Evolutionary conservation across 495 filamentous ascomycete species (phyloP).

Genomic region (Hypomontagnella submonticulosa): DNA sequence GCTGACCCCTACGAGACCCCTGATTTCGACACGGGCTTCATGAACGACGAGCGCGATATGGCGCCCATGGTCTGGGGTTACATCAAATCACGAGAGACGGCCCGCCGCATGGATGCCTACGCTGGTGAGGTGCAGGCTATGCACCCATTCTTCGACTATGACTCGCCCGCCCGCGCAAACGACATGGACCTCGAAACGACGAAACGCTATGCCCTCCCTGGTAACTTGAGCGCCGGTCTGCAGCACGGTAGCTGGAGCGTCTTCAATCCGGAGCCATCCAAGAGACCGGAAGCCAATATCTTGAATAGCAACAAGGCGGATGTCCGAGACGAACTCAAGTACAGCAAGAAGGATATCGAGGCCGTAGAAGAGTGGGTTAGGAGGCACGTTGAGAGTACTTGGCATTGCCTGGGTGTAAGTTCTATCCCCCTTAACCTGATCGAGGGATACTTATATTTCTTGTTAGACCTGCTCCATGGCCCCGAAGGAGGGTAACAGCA

Average conservation of each 20-base stretch:
- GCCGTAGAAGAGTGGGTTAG: slow-evolving; percentile 82
- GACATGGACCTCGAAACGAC: slow-evolving; percentile 81
- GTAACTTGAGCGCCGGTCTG: slow-evolving; percentile 78
- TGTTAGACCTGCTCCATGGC: slow-evolving; percentile 83
- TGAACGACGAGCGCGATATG: slow-evolving; percentile 88
- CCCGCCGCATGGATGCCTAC: slow-evolving; percentile 79
- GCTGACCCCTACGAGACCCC: slow-evolving; percentile 77
- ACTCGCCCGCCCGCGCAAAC: slow-evolving; percentile 72
- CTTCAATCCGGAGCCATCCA: slow-evolving; percentile 54
- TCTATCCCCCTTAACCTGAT: not conserved
- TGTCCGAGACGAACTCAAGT: slow-evolving; percentile 71
- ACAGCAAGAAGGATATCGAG: slow-evolving; percentile 72
- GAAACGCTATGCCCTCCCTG: slow-evolving; percentile 76
- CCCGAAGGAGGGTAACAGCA: slow-evolving; percentile 78
- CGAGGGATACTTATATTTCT: slow-evolving; percentile 31
- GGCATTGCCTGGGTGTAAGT: slow-evolving; percentile 71
- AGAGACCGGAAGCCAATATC: slow-evolving; percentile 58
- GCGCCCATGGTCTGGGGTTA: slow-evolving; percentile 87
- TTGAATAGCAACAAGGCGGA: slow-evolving; percentile 64
- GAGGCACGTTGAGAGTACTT: slow-evolving; percentile 81
- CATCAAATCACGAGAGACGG: slow-evolving; percentile 86
- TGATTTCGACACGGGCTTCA: slow-evolving; percentile 86
- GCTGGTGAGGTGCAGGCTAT: slow-evolving; percentile 78
- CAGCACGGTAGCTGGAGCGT: slow-evolving; percentile 63
- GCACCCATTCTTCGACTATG: slow-evolving; percentile 73